Evolutionary conservation across 441 rosid genomes (phyloP).

Genomic region (Brassica balearica): DNA sequence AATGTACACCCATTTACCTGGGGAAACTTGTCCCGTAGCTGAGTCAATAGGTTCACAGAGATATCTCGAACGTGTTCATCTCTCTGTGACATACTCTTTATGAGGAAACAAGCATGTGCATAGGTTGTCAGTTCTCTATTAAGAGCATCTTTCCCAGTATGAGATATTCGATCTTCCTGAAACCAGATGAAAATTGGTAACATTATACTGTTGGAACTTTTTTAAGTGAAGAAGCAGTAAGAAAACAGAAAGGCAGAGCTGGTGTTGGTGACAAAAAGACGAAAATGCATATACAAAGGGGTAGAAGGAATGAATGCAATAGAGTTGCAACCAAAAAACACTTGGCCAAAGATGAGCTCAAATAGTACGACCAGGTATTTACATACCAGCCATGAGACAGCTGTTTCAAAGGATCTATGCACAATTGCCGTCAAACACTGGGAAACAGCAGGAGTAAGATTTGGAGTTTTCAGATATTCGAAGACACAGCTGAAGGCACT

Average conservation of each 20-base stretch:
- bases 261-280: conserved; percentile 19
- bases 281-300: conserved; percentile 18
- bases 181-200: conserved; percentile 48
- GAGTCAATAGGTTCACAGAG: conserved; percentile 83
- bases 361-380: conserved; percentile 18
- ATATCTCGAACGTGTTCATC: conserved; percentile 94
- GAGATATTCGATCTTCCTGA: conserved; percentile 89
- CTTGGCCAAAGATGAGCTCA: conserved; percentile 16
- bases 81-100: conserved; percentile 94
- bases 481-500: conserved; percentile 99
- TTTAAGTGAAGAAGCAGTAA: not conserved
- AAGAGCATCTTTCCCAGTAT: conserved; percentile 80
- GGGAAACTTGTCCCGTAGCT: conserved; percentile 94
- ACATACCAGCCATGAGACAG: conserved; percentile 91
- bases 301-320: conserved; percentile 6
- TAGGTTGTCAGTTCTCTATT: conserved; percentile 81
- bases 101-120: conserved; percentile 90
- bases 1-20: conserved; percentile 60
- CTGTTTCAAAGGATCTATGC: conserved; percentile 92
- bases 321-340: conserved; percentile 31
- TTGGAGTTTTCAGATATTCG: conserved; percentile 76
- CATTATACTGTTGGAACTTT: conserved; percentile 21
- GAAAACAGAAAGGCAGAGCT: conserved; percentile 21
- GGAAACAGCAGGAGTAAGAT: conserved; percentile 27
- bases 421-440: conserved; percentile 52